These are phyloP conservation scores for Eimeria acervulina DNA, from an alignment of 169 alveolate genomes.

Conservation along the genomic window DNA sequence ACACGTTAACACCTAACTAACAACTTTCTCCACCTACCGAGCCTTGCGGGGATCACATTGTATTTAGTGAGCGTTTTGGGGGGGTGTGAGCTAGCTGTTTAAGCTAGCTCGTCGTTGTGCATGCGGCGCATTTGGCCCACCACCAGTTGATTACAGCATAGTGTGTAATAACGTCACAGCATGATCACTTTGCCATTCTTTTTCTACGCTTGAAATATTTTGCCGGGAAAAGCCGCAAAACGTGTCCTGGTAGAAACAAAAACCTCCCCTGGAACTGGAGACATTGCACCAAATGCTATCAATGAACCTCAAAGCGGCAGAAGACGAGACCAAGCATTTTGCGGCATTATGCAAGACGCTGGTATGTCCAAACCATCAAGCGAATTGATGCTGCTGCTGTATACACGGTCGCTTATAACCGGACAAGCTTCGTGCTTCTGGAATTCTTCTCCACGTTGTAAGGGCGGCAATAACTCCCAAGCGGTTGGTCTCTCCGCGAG, in stretches of 20 bases:
- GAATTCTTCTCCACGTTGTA: no score
- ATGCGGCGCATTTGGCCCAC: neutral
- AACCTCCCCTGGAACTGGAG: slow-evolving; percentile 67
- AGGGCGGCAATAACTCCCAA: neutral
- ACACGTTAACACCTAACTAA: no score
- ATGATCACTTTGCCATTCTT: neutral
- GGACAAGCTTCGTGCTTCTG: no score
- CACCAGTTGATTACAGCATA: neutral
- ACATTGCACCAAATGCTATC: slow-evolving; percentile 69
- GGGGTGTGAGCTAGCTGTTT: neutral
- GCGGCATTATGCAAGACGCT: slow-evolving; percentile 35
- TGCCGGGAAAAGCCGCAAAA: neutral
- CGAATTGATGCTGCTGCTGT: neutral
- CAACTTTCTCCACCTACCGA: no score
- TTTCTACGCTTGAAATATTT: neutral
- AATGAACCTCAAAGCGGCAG: slow-evolving; percentile 58
- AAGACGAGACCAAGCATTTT: slow-evolving; percentile 62
- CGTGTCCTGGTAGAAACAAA: slow-evolving; percentile 26
- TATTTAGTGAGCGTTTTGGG: neutral
- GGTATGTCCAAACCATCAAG: neutral
- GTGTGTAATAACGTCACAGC: neutral
- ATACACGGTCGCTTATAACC: no score
- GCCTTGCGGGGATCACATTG: no score
- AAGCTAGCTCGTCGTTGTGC: neutral
- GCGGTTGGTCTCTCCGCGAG: neutral